Conservation (phyloP, 129 eudicot species). For the Lactuca saligna region DNA sequence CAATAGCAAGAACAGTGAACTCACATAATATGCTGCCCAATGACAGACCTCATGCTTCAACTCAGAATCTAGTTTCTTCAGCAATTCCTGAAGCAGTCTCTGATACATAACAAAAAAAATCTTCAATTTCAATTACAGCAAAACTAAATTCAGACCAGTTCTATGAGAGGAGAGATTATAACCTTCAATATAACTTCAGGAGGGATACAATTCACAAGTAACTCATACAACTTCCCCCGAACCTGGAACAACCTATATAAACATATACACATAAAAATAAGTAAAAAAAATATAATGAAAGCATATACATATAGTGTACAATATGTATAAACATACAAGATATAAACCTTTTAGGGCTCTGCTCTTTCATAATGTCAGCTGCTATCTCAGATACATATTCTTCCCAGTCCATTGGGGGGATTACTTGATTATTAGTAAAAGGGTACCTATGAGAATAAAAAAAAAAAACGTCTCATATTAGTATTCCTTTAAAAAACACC, state of each 20-base stretch:
- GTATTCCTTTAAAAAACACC: constrained; percentile 10
- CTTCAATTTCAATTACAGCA: constrained; percentile 14
- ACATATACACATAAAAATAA: neutral
- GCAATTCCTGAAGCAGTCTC: constrained; percentile 82
- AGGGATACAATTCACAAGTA: constrained; percentile 83
- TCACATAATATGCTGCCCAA: constrained; percentile 99
- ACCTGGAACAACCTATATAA: constrained; percentile 79
- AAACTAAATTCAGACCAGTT: neutral
- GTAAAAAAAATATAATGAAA: neutral
- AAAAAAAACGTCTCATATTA: constrained; percentile 19
- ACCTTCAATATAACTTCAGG: constrained; percentile 91
- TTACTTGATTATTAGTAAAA: constrained; percentile 70
- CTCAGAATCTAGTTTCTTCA: constrained; percentile 91
- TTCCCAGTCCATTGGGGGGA: constrained; percentile 97
- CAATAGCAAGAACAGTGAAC: constrained; percentile 29
- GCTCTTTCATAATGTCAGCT: constrained; percentile 88
- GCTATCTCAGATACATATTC: constrained; percentile 85
- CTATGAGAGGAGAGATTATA: neutral
- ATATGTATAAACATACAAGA: constrained; percentile 1
- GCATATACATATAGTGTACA: neutral
- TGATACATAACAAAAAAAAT: constrained; percentile 36
- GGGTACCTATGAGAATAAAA: constrained; percentile 62
- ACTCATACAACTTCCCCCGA: constrained; percentile 89
- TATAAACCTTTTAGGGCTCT: constrained; percentile 87
- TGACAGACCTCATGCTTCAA: constrained; percentile 91